Percentiles rank a stretch among this genome's conserved stretches.
phyloP scores from a whole-genome alignment of 441 rosid species.

The Jatropha multifida region DNA sequence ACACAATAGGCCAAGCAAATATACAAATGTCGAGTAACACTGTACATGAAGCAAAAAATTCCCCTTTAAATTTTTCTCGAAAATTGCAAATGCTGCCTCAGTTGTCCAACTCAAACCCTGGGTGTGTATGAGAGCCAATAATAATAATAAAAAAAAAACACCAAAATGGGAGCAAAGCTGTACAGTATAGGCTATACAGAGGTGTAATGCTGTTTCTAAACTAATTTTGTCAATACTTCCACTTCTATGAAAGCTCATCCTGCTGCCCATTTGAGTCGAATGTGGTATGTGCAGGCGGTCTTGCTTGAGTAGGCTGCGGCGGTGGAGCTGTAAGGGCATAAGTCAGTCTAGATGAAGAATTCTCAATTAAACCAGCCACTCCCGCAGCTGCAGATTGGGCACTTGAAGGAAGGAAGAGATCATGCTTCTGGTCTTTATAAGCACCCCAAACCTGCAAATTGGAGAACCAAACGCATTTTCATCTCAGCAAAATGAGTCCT shows the following conservation, averaged over 20 bases:
- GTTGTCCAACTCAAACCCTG: constrained; percentile 7
- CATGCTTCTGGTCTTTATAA: constrained; percentile 96
- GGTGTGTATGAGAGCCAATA: not conserved
- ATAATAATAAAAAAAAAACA: not conserved
- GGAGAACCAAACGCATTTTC: not conserved
- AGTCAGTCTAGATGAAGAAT: constrained; percentile 69
- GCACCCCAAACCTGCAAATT: constrained; percentile 85
- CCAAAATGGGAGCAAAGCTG: constrained; percentile 28
- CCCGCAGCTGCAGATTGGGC: constrained; percentile 96
- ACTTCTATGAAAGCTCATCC: constrained; percentile 28
- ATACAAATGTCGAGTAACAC: constrained; percentile 5
- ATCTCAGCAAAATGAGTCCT: not conserved
- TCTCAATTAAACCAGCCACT: constrained; percentile 94
- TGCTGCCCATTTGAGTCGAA: constrained; percentile 40
- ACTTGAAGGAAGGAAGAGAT: constrained; percentile 93
- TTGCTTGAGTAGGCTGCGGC: constrained; percentile 36
- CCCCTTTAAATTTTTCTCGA: constrained; percentile 1
- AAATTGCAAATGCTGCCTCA: constrained; percentile 16
- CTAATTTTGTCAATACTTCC: constrained; percentile 13
- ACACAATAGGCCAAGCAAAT: constrained; percentile 19
- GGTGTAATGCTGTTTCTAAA: constrained; percentile 9
- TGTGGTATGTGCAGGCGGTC: constrained; percentile 31
- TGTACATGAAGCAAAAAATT: constrained; percentile 5
- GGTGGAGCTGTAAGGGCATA: constrained; percentile 91
- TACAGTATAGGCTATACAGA: constrained; percentile 40